Percentiles rank a stretch among this genome's conserved stretches.
These are phyloP conservation scores for Chlamydomonas sp. DNA, from an alignment of 139 green algal species.

Conservation along the genomic window DNA sequence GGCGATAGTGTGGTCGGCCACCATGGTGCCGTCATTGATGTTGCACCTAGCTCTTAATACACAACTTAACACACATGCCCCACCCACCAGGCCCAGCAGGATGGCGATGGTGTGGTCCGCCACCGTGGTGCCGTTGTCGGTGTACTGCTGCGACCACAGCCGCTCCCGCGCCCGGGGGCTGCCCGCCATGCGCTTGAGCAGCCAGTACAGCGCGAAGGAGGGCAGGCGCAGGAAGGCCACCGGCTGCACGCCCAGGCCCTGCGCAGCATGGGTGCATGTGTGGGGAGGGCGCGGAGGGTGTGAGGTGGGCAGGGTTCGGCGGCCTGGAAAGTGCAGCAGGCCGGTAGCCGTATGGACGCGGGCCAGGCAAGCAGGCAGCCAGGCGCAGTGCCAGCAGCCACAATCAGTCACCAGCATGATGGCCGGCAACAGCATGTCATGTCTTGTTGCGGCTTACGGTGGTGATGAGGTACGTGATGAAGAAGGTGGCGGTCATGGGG, in stretches of 20 bases:
- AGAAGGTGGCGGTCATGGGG: constrained; percentile 38
- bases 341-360: not conserved
- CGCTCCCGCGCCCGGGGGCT: constrained; percentile 12
- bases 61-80: no score
- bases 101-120: not conserved
- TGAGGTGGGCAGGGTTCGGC: not conserved
- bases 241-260: not conserved
- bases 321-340: not conserved
- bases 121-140: not conserved
- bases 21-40: not conserved
- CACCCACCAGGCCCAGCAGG: not conserved
- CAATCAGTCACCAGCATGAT: no score
- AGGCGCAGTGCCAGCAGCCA: no score
- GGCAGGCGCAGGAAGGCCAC: constrained; percentile 1
- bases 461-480: constrained; percentile 30
- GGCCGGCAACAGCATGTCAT: no score
- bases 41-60: no score
- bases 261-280: not conserved
- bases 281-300: not conserved
- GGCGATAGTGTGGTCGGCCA: not conserved
- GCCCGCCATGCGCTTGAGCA: constrained; percentile 1
- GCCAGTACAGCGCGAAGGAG: not conserved
- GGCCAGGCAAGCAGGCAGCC: not conserved
- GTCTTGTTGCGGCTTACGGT: not conserved
- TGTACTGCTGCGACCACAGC: constrained; percentile 25